Evolutionary conservation across 177 flowering plant species (phyloP), one percentile per base, ranked within the genome.

Genomic region (Tripterygium wilfordii): DNA sequence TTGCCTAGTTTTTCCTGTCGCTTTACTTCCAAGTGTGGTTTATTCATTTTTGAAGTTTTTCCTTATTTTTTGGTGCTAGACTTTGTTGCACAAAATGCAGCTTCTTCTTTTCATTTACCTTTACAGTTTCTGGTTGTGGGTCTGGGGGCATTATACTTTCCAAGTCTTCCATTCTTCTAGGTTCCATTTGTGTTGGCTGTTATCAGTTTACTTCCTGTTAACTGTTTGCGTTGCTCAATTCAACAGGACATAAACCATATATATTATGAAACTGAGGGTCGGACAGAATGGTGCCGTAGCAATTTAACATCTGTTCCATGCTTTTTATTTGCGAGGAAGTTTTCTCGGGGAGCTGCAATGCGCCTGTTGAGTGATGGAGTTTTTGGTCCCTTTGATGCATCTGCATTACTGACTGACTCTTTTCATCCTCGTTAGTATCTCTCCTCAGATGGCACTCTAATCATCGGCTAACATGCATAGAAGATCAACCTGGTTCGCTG

Each of bases 281-380:
- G 97, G 48, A 86, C 88, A 2, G 97, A 89, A 30, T 86, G 97
- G 97, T 89, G 97, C 57, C 61, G 55, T 18, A 51, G 64, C 9
- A 79, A 82, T 56, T 69, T 76, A 3, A 65, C 79, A 13, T 54
- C 17, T 19, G 90, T 64, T 48, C 77, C 85, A 6, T 89, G 97
- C 53, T 89, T 83, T 58, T 56, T 89, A 17, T 84, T 89, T 43
- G 95, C 94, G 5, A 83, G 97, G 69, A 89, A 89, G 70, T 89
- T 86, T 56, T 78, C 97, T 18, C 65, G 50, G 6, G 85, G 80
- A 36, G 95, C 88, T 45, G 97, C 92, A 5, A 78, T 86, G 85
- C 88, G 90, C 24, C 80, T 89, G 53, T 55, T 89, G 69, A 66
- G 75, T 10, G 79, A 74, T 25, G 88, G 89, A 28, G 61, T 77